Base-by-base conservation (phyloP, 805 yeast genomes). In the Yamadazyma ubonensis region DNA sequence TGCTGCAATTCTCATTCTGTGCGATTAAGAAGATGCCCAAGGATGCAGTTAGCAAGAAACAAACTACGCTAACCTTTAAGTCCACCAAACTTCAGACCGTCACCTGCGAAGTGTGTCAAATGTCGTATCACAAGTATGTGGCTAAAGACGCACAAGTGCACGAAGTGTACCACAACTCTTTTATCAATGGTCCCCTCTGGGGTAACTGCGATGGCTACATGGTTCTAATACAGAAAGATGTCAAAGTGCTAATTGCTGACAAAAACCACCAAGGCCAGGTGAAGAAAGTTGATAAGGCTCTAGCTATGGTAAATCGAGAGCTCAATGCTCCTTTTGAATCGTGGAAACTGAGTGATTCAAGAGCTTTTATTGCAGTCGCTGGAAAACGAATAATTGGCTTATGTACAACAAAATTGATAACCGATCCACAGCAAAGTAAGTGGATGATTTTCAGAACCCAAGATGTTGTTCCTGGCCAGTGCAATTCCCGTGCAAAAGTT, bases 391-490 rank as follows among this genome's bases (percentile, higher is more conserved):
- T 81, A 0, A 67, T 83, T 2, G 89, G 84, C 0, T 50, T 81
- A 1, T 66, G 80, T 6, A 71, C 80, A 2, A 69, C 79, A 1
- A 86, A 81, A 35, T 60, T 67, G 22, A 59, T 70, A 1, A 12
- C 20, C 0, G 51, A 58, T 16, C 39, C 23, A 3, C 50, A 27
- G 3, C 62, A 64, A 28, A 76, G 83, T 0, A 58, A 73, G 26
- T 83, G 90, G 90, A 76, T 81, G 78, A 60, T 79, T 0, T 55
- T 67, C 38, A 73, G 71, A 2, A 70, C 76, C 2, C 81, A 79
- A 28, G 55, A 73, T 7, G 41, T 67, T 0, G 82, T 82, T 0
- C 77, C 78, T 3, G 54, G 65, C 5, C 75, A 69, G 36, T 49
- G 52, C 3, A 63, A 79, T 20, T 49, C 48, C 0, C 54, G 65